Evolutionary conservation across 1,284 basidiomycete species (phyloP), one percentile per base, ranked within the genome.

Genomic region (Microbotryum silenes-acaulis): DNA sequence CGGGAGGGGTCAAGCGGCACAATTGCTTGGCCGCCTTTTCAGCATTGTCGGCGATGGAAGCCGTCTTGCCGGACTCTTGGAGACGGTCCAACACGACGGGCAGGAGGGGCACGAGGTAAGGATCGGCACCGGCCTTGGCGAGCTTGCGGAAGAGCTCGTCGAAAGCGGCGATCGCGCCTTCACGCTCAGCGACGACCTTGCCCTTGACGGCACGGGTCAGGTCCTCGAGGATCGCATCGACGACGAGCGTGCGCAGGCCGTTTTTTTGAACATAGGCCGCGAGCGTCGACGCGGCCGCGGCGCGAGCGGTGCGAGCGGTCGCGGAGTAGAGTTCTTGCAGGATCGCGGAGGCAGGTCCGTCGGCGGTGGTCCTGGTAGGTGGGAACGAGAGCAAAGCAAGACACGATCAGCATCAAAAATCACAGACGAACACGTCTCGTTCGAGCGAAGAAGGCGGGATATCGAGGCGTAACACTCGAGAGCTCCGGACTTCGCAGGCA

Each of bases 181-280:
- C 92, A 68, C 92, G 87, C 77, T 96, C 93, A 74, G 85, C 91
- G 52, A 86, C 89, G 27, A 86, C 89, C 78, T 91, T 91, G 78
- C 91, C 91, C 76, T 91, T 91, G 23, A 89, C 85, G 77, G 88
- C 92, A 23, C 75, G 72, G 59, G 73, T 61, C 46, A 78, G 72
- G 47, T 74, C 73, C 46, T 73, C 72, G 53, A 76, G 66, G 65
- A 78, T 75, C 54, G 66, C 69, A 52, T 77, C 72, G 59, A 69
- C 62, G 23, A 71, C 72, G 50, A 78, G 66, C 2, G 71, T 66
- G 42, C 74, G 73, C 7, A 78, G 62, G 42, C 76, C 74, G 57
- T 69, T 65, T 37, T 69, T 54, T 67, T 75, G 74, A 61, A 77
- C 68, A 64, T 76, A 73, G 29, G 69, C 68, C 37, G 76, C 72